Percentiles rank a stretch among this genome's conserved stretches.
Conservation (phyloP, 805 yeast genomes). For the Monosporozyma aquatica region DNA sequence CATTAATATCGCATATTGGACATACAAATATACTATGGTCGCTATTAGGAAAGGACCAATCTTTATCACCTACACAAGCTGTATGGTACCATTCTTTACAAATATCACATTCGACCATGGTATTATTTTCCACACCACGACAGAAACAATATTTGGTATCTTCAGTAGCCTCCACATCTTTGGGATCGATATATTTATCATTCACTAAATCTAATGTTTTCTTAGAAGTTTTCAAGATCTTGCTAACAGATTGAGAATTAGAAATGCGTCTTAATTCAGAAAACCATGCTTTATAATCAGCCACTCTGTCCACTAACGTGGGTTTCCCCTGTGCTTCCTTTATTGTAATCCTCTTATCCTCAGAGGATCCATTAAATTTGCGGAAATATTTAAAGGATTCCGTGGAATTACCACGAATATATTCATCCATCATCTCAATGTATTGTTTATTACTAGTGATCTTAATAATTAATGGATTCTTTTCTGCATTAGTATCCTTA, state of each 20-base stretch:
- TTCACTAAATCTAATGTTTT: constrained; percentile 12
- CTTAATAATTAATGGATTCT: constrained; percentile 11
- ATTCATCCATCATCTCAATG: constrained; percentile 6
- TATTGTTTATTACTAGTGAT: constrained; percentile 11
- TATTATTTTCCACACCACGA: constrained; percentile 48
- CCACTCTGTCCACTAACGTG: constrained; percentile 8
- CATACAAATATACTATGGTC: constrained; percentile 40
- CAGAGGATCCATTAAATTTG: constrained; percentile 24
- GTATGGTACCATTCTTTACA: constrained; percentile 71
- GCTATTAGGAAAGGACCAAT: constrained; percentile 24
- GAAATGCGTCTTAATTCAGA: constrained; percentile 4
- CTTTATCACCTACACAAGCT: constrained; percentile 36
- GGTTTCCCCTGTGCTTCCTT: constrained; percentile 22
- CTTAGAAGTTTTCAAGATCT: neutral
- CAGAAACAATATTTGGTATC: constrained; percentile 46
- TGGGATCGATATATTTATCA: constrained; percentile 14
- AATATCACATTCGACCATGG: constrained; percentile 61
- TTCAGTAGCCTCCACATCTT: constrained; percentile 5
- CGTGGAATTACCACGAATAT: constrained; percentile 4
- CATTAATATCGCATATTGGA: constrained; percentile 41
- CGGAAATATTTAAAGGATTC: constrained; percentile 7
- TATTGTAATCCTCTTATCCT: constrained; percentile 29
- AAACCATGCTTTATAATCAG: constrained; percentile 12
- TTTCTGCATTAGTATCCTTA: constrained; percentile 7
- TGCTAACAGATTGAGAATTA: constrained; percentile 6